Evolutionary conservation across 352 stramenopile genomes (phyloP), one percentile per base, ranked within the genome.

Genomic region (Blastocystis hominis): DNA sequence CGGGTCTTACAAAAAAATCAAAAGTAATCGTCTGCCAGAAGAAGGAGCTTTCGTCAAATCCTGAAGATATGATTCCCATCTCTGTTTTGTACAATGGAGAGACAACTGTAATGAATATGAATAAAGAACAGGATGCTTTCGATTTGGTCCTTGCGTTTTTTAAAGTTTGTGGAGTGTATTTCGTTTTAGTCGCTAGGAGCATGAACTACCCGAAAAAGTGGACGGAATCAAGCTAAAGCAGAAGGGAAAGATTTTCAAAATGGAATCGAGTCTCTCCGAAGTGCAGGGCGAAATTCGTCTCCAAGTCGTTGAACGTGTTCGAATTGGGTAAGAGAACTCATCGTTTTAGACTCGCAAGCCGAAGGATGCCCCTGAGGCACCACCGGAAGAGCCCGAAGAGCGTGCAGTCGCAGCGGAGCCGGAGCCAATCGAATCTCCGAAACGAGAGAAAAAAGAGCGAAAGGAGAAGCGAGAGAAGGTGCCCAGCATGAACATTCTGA

Each of bases 401-500:
- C 50, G n/a, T 20, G 24, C 24, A 30, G 50, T 59, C n/a, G 13
- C 50, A n/a, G n/a, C n/a, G 50, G 50, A 59, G 24, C n/a, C 24
- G 20, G 44, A 15, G 44, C 7, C 30, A 0, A 40, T 6, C 10
- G 46, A 44, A 20, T 46, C 44, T 10, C 3, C 17, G 54, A 47
- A 80, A n/a, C 17, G 17, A 13, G 40, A 80, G 44, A 84, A 69
- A 53, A 84, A 68, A 24, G 72, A 80, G 30, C 62, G 64, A 47
- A 80, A 15, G 36, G 38, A 24, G 40, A 80, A 63, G 54, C 62
- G 56, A 36, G 70, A 84, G 44, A 10, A 30, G 7, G 72, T 84
- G n/a, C 54, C 40, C 5, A 84, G 72, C 56, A 84, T 84, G 72
- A 84, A 53, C n/a, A 84, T 84, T 40, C 50, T 84, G 4, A 68